Evolutionary conservation across 768 basidiomycete species (phyloP), one percentile per base, ranked within the genome.

Genomic region (Rhizopogon vulgaris): DNA sequence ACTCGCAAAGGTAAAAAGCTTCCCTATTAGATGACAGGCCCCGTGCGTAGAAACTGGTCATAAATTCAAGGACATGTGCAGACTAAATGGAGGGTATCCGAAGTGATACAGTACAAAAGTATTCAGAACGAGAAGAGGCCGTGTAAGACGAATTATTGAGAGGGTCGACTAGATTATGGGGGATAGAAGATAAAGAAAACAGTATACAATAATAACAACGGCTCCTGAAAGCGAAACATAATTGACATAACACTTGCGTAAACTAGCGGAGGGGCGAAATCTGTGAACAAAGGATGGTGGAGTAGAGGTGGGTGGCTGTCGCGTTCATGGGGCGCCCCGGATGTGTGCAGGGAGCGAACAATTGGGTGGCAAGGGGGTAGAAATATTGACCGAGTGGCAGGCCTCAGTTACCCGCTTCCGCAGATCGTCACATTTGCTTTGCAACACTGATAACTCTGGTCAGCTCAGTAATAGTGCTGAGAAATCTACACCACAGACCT

Each of bases 361-460:
- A 40, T 63, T 70, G 30, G 72, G 60, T 12, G 73, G 67, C 47
- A 69, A 64, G 3, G 79, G 79, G 3, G 65, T 69, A 12, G 70
- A 67, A 18, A 76, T 68, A 10, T 73, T 71, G 32, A 68, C 72
- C 24, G 68, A 57, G 38, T 65, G 64, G 53, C 80, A 82, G 11
- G 79, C 79, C 3, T 77, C 73, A 12, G 69, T 69, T 30, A 83
- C 68, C 41, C 74, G 72, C 58, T 72, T 73, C 36, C 79, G 75
- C 48, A 83, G 62, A 9, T 75, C 74, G 18, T 74, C 71, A 60
- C 74, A 75, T 52, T 76, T 77, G 49, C 63, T 63, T 61, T 76
- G 75, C 25, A 80, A 71, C 36, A 68, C 81, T 82, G 48, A 25
- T 55, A 51, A 51, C 10, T 24, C 47, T 36, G 28, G 42, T 46